Percentiles rank a stretch among this genome's conserved stretches.
phyloP scores from a whole-genome alignment of 2,329 filamentous ascomycete genomes.

The Aureobasidium zeae region DNA sequence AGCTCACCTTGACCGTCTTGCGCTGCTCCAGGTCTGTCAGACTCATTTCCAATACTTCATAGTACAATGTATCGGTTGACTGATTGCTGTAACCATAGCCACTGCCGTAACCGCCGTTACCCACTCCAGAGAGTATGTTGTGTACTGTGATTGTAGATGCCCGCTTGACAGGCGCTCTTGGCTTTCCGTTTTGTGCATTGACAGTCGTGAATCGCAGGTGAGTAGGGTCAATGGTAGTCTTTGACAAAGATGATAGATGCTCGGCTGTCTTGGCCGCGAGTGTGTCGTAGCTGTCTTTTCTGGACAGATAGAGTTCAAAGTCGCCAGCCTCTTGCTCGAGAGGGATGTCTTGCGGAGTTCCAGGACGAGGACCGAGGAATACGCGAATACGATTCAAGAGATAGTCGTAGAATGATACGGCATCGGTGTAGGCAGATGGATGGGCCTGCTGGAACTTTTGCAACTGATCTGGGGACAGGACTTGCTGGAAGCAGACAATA shows the following conservation, averaged over 20 bases:
- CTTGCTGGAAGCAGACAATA: conserved; percentile 85
- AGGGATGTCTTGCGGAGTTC: conserved; percentile 29
- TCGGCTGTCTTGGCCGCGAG: conserved; percentile 76
- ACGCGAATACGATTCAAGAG: conserved; percentile 74
- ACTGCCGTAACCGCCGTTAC: conserved; percentile 54
- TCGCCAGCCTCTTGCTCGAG: conserved; percentile 44
- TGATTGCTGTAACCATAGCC: conserved; percentile 56
- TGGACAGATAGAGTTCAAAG: conserved; percentile 72
- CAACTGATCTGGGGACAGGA: conserved; percentile 41
- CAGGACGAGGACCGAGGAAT: conserved; percentile 58
- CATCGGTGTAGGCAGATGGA: conserved; percentile 48
- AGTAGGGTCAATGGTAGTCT: conserved; percentile 57
- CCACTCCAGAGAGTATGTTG: conserved; percentile 57
- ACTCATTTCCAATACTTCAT: conserved; percentile 90
- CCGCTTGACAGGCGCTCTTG: conserved; percentile 70
- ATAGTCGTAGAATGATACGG: conserved; percentile 86
- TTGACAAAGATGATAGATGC: conserved; percentile 43
- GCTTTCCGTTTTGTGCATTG: conserved; percentile 63
- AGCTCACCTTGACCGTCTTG: conserved; percentile 73
- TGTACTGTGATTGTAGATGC: conserved; percentile 59
- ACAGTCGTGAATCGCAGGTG: conserved; percentile 89
- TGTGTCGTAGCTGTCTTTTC: conserved; percentile 83
- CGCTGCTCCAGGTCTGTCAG: conserved; percentile 87
- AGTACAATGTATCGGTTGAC: conserved; percentile 65
- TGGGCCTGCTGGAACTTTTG: conserved; percentile 16